These are phyloP conservation scores for Melampsora larici-populina DNA, from an alignment of 1,284 basidiomycete species.

Conservation along the genomic window DNA sequence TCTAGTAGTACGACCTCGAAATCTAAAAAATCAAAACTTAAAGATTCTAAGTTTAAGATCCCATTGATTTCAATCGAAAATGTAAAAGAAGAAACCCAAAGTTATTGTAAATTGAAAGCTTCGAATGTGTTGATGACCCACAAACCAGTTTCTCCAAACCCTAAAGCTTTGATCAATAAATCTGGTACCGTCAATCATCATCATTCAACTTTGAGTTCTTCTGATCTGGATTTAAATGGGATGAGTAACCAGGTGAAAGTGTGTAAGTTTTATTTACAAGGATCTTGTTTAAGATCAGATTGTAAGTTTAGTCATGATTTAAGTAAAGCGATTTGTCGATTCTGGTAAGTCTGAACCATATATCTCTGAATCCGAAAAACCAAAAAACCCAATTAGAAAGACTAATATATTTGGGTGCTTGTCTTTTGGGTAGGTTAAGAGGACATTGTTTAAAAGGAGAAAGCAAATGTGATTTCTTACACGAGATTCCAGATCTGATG, in stretches of 20 bases:
- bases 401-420: too few species aligned
- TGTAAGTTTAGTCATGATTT: constrained; percentile 42
- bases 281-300: constrained; percentile 39
- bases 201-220: too few species aligned
- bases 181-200: background rate
- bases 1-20: too few species aligned
- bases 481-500: constrained; percentile 25
- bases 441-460: constrained; percentile 38
- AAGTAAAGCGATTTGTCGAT: constrained; percentile 37
- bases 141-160: background rate
- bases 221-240: background rate
- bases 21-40: background rate
- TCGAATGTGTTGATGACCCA: too few species aligned
- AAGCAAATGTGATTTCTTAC: constrained; percentile 34
- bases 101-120: background rate
- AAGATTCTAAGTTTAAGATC: background rate
- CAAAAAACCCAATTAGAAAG: background rate
- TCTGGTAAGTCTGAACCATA: constrained; percentile 35
- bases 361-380: too few species aligned
- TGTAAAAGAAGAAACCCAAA: background rate
- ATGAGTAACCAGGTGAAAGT: too few species aligned
- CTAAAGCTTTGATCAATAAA: background rate
- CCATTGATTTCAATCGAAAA: background rate
- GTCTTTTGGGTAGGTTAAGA: constrained; percentile 18
- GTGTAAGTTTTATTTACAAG: constrained; percentile 38